phyloP scores from a whole-genome alignment of 2,329 filamentous ascomycete genomes.

The Diaporthe eres region DNA sequence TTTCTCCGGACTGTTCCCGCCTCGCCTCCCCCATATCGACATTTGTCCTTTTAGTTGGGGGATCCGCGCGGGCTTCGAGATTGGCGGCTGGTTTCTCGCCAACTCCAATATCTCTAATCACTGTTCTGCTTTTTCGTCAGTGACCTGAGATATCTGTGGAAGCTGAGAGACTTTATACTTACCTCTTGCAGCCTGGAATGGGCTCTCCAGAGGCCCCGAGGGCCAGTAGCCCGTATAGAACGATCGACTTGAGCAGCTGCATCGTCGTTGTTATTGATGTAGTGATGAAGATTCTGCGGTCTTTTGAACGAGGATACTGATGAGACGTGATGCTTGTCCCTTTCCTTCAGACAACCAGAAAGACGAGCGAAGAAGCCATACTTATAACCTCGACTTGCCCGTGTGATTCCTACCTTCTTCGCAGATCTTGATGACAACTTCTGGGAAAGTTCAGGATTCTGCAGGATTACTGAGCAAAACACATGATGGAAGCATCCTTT shows the following conservation, averaged over 20 bases:
- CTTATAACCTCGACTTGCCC: background rate
- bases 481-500: background rate
- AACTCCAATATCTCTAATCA: background rate
- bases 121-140: background rate
- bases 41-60: background rate
- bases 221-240: background rate
- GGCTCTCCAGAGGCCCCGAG: background rate
- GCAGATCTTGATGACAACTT: background rate
- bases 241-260: background rate
- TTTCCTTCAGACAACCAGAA: background rate
- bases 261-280: background rate
- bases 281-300: background rate
- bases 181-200: background rate
- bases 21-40: background rate
- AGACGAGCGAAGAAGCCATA: background rate
- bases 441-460: background rate
- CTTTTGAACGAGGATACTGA: background rate
- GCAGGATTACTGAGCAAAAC: background rate
- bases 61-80: background rate
- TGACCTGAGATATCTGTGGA: background rate
- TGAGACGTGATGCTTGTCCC: background rate
- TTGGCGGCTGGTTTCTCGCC: background rate
- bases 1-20: background rate
- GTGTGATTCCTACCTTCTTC: background rate
- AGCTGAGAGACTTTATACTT: background rate